Percentiles rank a stretch among this genome's conserved stretches.
phyloP scores from a whole-genome alignment of 352 stramenopile genomes.

The Thraustochytrium striatum region DNA sequence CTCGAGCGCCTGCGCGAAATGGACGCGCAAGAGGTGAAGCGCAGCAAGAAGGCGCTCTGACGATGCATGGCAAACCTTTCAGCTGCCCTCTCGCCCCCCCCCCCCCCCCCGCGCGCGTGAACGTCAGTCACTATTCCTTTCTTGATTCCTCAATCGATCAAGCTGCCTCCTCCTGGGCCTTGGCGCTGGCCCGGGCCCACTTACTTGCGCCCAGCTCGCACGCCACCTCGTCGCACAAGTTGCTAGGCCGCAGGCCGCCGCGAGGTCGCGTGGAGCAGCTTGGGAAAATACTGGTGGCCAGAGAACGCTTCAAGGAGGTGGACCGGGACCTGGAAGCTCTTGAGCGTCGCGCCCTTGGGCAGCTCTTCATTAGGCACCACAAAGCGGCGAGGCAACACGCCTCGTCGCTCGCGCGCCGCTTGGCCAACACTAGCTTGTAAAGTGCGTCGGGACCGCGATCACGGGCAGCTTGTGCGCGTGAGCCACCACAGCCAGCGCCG shows the following conservation, averaged over 20 bases:
- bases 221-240: conserved; percentile 40
- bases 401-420: conserved; percentile 35
- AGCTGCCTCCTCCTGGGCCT: too few species aligned
- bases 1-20: conserved; percentile 92
- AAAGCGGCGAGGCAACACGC: conserved; percentile 79
- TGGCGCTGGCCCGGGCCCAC: too few species aligned
- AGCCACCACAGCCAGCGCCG: conserved; percentile 57
- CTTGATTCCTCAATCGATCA: too few species aligned
- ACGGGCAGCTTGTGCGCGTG: conserved; percentile 76
- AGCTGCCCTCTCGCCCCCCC: too few species aligned
- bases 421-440: conserved; percentile 86
- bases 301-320: conserved; percentile 84
- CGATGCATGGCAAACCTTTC: not conserved
- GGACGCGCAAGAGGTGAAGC: conserved; percentile 54
- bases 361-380: conserved; percentile 85
- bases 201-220: too few species aligned
- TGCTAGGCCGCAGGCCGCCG: not conserved
- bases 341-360: conserved; percentile 65
- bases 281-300: conserved; percentile 86
- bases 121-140: too few species aligned
- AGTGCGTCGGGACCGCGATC: conserved; percentile 88
- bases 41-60: not conserved
- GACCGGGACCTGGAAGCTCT: conserved; percentile 78
- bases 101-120: too few species aligned
- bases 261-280: conserved; percentile 51